These are phyloP conservation scores for Candida insectorum DNA, from an alignment of 805 yeast genomes.

Conservation along the genomic window DNA sequence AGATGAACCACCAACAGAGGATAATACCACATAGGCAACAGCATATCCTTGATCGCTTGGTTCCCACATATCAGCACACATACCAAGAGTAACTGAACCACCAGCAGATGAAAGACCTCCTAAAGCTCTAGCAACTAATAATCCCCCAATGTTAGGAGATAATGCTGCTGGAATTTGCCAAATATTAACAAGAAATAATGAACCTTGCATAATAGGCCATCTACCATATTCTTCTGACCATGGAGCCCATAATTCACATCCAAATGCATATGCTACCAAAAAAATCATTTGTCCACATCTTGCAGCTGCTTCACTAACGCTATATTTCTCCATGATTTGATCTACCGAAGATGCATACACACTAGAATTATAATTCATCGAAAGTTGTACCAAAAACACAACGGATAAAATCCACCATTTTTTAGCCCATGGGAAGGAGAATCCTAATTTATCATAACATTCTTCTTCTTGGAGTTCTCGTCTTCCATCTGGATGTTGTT, in stretches of 20 bases:
- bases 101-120: constrained; percentile 33
- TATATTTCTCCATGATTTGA: constrained; percentile 19
- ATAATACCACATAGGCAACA: constrained; percentile 29
- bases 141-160: constrained; percentile 25
- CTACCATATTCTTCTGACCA: constrained; percentile 34
- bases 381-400: constrained; percentile 34
- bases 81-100: constrained; percentile 32
- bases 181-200: constrained; percentile 26
- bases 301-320: constrained; percentile 19
- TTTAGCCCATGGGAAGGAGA: constrained; percentile 22
- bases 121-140: constrained; percentile 22
- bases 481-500: constrained; percentile 21
- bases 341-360: constrained; percentile 26
- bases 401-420: constrained; percentile 37
- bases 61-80: constrained; percentile 34
- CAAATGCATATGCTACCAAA: constrained; percentile 28
- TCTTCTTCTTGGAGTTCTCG: constrained; percentile 29
- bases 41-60: constrained; percentile 30
- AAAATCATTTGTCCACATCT: constrained; percentile 27
- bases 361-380: constrained; percentile 41
- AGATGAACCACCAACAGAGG: constrained; percentile 29
- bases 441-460: constrained; percentile 34
- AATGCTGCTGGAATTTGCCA: constrained; percentile 31
- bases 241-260: constrained; percentile 34
- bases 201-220: constrained; percentile 30